Percentiles rank a stretch among this genome's conserved stretches.
Evolutionary conservation across 257 asterid genomes (phyloP).

Genomic region (Rauvolfia tetraphylla): DNA sequence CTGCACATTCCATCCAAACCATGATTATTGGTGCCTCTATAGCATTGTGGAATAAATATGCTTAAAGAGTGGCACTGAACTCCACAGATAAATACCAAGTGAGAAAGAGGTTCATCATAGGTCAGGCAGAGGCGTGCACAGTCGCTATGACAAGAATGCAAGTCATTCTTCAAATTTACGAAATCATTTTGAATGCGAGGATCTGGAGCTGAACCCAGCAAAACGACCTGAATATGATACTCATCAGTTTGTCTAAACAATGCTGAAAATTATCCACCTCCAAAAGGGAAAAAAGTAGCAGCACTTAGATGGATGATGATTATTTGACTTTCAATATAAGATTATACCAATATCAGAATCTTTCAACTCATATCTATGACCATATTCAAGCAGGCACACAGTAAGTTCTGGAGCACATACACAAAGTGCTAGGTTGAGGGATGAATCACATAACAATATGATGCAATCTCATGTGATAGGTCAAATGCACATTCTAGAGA

Average conservation of each 20-base stretch:
- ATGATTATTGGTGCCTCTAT: background rate
- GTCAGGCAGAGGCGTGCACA: conserved; percentile 83
- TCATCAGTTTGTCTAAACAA: conserved; percentile 24
- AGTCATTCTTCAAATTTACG: conserved; percentile 77
- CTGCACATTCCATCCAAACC: conserved; percentile 41
- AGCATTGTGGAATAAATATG: conserved; percentile 3
- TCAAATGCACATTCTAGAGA: background rate
- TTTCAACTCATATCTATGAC: background rate
- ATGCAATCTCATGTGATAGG: background rate
- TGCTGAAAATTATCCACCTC: conserved; percentile 9
- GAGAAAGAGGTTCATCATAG: conserved; percentile 98
- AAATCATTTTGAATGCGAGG: conserved; percentile 87
- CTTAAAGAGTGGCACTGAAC: conserved; percentile 2
- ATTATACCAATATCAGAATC: background rate
- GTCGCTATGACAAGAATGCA: conserved; percentile 67
- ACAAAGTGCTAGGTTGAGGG: background rate
- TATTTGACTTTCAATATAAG: background rate
- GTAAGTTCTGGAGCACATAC: background rate
- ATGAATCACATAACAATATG: background rate
- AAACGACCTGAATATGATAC: conserved; percentile 60
- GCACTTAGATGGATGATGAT: background rate
- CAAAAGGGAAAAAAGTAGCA: background rate
- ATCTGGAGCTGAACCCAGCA: conserved; percentile 98
- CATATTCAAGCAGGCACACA: background rate
- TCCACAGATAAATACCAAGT: conserved; percentile 60